Conservation (phyloP, 768 basidiomycete species). For the Podaxis carcinomalis region DNA sequence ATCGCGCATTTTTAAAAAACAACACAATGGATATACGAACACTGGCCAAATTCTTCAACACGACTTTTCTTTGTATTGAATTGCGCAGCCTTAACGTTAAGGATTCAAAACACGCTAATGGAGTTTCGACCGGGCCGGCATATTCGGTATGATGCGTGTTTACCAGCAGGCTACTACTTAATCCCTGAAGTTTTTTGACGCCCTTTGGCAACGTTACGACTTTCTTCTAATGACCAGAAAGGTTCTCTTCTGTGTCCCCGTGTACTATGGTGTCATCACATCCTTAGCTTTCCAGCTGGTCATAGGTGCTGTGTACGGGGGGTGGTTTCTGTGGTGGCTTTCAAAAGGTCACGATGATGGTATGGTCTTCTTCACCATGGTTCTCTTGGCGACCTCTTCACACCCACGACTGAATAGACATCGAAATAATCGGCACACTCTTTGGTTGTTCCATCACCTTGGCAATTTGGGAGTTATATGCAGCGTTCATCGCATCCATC, state of each 20-base stretch:
- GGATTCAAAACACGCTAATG: background rate
- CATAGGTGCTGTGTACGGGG: background rate
- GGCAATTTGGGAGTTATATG: slow-evolving; percentile 7
- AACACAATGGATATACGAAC: background rate
- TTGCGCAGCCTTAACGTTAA: background rate
- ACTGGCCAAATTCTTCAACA: background rate
- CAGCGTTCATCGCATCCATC: background rate
- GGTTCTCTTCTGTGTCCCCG: slow-evolving; percentile 1
- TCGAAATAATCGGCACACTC: background rate
- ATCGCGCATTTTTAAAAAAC: background rate
- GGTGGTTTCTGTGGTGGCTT: slow-evolving; percentile 3
- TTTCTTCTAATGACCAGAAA: background rate
- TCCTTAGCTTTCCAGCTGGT: slow-evolving; percentile 4
- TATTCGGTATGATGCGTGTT: background rate
- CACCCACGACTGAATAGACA: background rate
- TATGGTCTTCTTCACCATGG: background rate
- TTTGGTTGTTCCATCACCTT: slow-evolving; percentile 1
- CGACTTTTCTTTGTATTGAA: background rate
- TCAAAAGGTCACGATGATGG: slow-evolving; percentile 1
- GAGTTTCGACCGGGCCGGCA: background rate
- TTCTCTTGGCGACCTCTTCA: background rate
- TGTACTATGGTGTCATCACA: background rate
- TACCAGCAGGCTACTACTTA: background rate
- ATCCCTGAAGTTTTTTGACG: background rate
- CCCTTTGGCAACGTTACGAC: background rate